Evolutionary conservation across 345 rosid genomes (phyloP).

Genomic region (Bruguiera sexangula): DNA sequence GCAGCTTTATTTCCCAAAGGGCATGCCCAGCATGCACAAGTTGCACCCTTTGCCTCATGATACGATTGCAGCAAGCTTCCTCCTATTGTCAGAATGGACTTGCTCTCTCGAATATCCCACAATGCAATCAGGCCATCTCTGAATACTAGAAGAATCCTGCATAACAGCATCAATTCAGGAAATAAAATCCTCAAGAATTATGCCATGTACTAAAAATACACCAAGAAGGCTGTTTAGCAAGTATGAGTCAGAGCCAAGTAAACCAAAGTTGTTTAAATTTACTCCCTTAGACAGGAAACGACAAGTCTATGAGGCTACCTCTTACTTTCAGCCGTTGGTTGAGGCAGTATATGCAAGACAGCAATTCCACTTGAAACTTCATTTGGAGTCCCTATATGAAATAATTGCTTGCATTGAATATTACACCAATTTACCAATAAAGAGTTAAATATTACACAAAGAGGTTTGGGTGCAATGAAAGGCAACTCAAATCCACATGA

Average conservation of each 20-base stretch:
- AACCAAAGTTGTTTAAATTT: too few species aligned
- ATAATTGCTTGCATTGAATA: constrained; percentile 1
- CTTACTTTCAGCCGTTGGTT: constrained; percentile 75
- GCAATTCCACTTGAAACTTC: constrained; percentile 52
- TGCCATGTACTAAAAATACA: background rate
- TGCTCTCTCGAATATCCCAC: constrained; percentile 80
- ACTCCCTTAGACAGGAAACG: constrained; percentile 6
- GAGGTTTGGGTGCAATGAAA: too few species aligned
- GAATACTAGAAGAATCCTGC: constrained; percentile 72
- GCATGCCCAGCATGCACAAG: constrained; percentile 88
- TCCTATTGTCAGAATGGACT: constrained; percentile 50
- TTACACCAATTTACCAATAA: background rate
- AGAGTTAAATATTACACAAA: too few species aligned
- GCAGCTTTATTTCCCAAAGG: constrained; percentile 77
- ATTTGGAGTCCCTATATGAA: constrained; percentile 46
- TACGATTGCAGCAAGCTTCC: constrained; percentile 49
- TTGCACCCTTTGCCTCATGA: constrained; percentile 65
- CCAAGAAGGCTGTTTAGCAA: background rate
- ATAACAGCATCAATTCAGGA: background rate
- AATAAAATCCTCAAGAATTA: background rate
- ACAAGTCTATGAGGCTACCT: constrained; percentile 42
- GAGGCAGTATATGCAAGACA: constrained; percentile 59
- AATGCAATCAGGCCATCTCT: constrained; percentile 60
- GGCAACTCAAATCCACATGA: too few species aligned
- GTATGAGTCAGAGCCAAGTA: too few species aligned